These are phyloP conservation scores for Botrytis pseudocinerea DNA, from an alignment of 2,329 filamentous ascomycete species.

Conservation along the genomic window DNA sequence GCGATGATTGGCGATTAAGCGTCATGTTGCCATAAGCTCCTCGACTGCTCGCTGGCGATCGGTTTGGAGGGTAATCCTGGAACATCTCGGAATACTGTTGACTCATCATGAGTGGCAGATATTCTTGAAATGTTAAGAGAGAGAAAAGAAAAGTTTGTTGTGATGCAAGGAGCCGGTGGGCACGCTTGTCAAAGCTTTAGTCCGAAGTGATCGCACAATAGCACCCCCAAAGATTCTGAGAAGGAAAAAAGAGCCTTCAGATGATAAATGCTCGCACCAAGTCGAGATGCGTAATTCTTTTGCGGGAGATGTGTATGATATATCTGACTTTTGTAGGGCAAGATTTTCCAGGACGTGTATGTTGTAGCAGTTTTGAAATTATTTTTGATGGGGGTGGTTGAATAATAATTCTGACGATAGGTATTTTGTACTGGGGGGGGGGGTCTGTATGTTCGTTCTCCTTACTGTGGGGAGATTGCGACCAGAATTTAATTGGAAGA, in stretches of 20 bases:
- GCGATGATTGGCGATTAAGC: slow-evolving; percentile 70
- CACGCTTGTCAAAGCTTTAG: slow-evolving; percentile 35
- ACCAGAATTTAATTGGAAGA: slow-evolving; percentile 3
- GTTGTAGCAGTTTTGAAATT: neutral
- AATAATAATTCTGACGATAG: neutral
- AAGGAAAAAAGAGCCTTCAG: slow-evolving; percentile 27
- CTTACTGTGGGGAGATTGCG: slow-evolving; percentile 15
- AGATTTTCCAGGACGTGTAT: neutral
- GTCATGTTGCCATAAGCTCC: slow-evolving; percentile 62
- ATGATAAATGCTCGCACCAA: slow-evolving; percentile 24
- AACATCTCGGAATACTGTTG: slow-evolving; percentile 67
- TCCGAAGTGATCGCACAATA: slow-evolving; percentile 28
- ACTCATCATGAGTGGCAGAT: slow-evolving; percentile 45
- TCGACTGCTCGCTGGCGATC: slow-evolving; percentile 74
- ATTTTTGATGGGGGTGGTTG: neutral
- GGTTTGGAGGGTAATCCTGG: slow-evolving; percentile 69
- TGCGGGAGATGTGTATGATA: neutral
- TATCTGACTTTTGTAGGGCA: neutral
- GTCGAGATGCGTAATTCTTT: neutral
- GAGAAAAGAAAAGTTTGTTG: slow-evolving; percentile 29
- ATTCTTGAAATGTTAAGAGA: slow-evolving; percentile 18
- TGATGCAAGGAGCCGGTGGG: slow-evolving; percentile 41
- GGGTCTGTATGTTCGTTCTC: neutral
- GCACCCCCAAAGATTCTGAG: neutral
- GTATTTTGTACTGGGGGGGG: slow-evolving; percentile 10